Evolutionary conservation across 1,284 basidiomycete genomes (phyloP), one percentile per base, ranked within the genome.

Genomic region (Omphalotus olearius): DNA sequence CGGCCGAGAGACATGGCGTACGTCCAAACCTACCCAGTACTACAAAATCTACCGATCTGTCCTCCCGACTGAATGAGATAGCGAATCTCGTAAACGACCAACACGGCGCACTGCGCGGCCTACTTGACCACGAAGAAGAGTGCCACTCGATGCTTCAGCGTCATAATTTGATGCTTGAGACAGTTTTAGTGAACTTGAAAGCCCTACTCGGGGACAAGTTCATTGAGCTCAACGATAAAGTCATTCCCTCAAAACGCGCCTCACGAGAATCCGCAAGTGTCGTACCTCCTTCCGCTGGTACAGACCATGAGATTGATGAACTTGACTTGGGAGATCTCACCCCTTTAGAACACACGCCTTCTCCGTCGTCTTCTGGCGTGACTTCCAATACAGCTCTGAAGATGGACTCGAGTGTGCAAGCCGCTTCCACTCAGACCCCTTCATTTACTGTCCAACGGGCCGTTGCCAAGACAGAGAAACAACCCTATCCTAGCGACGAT

Each of bases 171-270:
- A 42, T 49, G 39, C 17, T 49, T 7, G 47, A 49, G 30, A 40
- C 47, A 20, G 38, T 49, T 11, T 42, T 49, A 20, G 30, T 17
- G 6, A 49, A 49, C 35, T 41, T 49, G 47, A 49, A 33, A 41
- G 39, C 42, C 18, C 25, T 49, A 26, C 39, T 49, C 4, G 39
- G 39, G n/a, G 38, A 25, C 11, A 49, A 42, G 14, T 49, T 49
- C 13, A 16, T 49, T 14, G 37, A 47, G 18, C 7, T 23, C 7
- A 28, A 18, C 18, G 47, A 13, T 9, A 23, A 37, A 26, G 20
- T 16, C 23, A 18, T 17, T 10, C 47, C n/a, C 16, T 10, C 18
- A 9, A 10, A 18, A 14, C n/a, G 16, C 39, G 5, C 1, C 23
- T 17, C n/a, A 14, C 13, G 20, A 16, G 20, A 3, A 20, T 14